These are phyloP conservation scores for Leavenworthia alabamica DNA, from an alignment of 345 rosid genomes.

Conservation along the genomic window DNA sequence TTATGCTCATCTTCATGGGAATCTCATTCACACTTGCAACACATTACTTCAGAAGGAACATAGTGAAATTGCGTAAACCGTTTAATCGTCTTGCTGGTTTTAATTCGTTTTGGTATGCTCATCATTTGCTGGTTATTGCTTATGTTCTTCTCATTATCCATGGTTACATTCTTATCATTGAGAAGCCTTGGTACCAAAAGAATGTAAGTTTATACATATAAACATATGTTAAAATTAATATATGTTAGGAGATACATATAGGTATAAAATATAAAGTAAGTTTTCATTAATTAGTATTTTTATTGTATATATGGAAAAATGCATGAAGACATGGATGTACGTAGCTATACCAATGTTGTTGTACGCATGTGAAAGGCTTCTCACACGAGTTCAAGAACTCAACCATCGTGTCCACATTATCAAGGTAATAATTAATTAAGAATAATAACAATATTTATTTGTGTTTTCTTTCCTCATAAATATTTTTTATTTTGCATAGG, in stretches of 20 bases:
- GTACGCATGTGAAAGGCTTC: conserved; percentile 55
- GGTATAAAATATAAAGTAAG: no score
- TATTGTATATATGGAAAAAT: no score
- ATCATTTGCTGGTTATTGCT: conserved; percentile 69
- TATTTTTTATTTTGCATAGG: conserved; percentile 45
- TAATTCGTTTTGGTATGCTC: conserved; percentile 95
- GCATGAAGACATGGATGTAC: conserved; percentile 94
- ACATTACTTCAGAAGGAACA: conserved; percentile 59
- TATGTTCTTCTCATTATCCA: conserved; percentile 62
- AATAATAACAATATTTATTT: not conserved
- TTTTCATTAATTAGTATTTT: no score
- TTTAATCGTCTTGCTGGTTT: conserved; percentile 73
- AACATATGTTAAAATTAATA: not conserved
- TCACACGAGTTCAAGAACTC: conserved; percentile 44
- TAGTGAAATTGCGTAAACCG: conserved; percentile 57
- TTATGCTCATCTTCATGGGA: conserved; percentile 54
- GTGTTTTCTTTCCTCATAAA: no score
- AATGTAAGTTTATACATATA: conserved; percentile 48
- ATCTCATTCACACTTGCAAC: conserved; percentile 63
- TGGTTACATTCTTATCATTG: conserved; percentile 66
- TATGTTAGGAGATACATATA: no score
- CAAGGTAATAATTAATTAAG: conserved; percentile 45
- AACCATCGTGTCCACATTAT: conserved; percentile 58
- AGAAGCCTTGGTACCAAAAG: conserved; percentile 58
- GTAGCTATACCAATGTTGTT: conserved; percentile 46